Evolutionary conservation across 371 early-diverging fungal species (phyloP), one percentile per base, ranked within the genome.

Genomic region (Apophysomyces ossiformis): DNA sequence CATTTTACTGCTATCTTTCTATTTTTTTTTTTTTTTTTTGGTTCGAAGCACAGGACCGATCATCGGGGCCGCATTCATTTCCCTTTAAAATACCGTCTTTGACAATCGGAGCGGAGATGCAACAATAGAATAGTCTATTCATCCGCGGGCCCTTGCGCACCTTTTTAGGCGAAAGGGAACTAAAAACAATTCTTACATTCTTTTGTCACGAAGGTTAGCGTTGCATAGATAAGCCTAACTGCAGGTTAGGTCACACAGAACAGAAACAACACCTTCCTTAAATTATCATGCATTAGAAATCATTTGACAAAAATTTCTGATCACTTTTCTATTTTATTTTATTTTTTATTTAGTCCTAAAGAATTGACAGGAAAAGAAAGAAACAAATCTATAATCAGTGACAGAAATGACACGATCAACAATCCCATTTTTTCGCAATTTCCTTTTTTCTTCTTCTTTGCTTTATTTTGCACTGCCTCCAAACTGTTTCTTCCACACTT

Each of bases 401-500:
- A 26, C 32, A 26, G 32, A 26, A 26, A 26, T 26, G 32, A 26
- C 32, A 26, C 32, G 32, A 26, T 26, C 32, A 26, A 26, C 32
- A 2, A 26, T 26, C 32, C 32, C 32, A 26, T 2, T 26, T 26
- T 26, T 26, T 26, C 32, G 3, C 3, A 3, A 26, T 26, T 26
- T 26, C 3, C 32, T 2, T 26, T 26, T 26, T 50, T 7, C 21
- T 7, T 50, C 11, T 50, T 18, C 21, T 50, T 41, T 41, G 8
- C 6, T 41, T 41, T 56, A 63, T 59, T 67, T 69, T 11, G 76
- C 73, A 45, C 75, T 78, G 35, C 93, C 91, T 63, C 91, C 92
- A 75, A 91, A 95, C 78, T 88, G 88, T 39, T 61, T 63, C 63
- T 90, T 78, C 83, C 82, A 89, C 32, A 88, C 77, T 36, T 87